Percentiles rank a stretch among this genome's conserved stretches.
Conservation (phyloP, 805 yeast species). For the Myxozyma geophila region DNA sequence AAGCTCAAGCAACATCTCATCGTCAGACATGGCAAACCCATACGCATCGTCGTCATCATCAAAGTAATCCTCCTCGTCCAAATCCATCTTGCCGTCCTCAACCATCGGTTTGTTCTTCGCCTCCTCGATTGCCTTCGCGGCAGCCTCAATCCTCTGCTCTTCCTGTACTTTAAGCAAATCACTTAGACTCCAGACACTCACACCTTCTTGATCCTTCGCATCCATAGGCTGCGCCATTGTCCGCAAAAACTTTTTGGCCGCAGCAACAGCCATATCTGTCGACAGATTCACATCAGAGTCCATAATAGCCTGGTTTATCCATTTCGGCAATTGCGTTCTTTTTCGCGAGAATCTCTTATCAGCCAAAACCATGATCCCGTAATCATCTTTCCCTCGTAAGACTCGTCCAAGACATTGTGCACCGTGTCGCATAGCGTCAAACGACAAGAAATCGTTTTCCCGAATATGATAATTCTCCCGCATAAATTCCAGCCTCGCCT, state of each 20-base stretch:
- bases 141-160: constrained; percentile 44
- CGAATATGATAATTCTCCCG: constrained; percentile 90
- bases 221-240: constrained; percentile 93
- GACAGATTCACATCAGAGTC: constrained; percentile 92
- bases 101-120: background rate
- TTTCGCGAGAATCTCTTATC: constrained; percentile 80
- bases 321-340: constrained; percentile 86
- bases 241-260: constrained; percentile 88
- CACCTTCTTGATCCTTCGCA: constrained; percentile 89
- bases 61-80: constrained; percentile 22
- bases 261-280: constrained; percentile 96
- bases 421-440: constrained; percentile 99
- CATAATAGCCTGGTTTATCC: constrained; percentile 92
- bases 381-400: constrained; percentile 95
- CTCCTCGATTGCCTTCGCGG: constrained; percentile 13
- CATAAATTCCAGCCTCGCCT: constrained; percentile 91
- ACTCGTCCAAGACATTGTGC: constrained; percentile 99
- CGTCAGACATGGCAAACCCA: constrained; percentile 16
- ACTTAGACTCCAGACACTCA: constrained; percentile 86
- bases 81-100: background rate
- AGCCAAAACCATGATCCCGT: constrained; percentile 97
- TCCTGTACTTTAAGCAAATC: constrained; percentile 67
- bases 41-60: constrained; percentile 16
- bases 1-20: constrained; percentile 18
- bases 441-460: constrained; percentile 92